Evolutionary conservation across 2,329 filamentous ascomycete species (phyloP), one percentile per base, ranked within the genome.

Genomic region (Colletotrichum salicis): DNA sequence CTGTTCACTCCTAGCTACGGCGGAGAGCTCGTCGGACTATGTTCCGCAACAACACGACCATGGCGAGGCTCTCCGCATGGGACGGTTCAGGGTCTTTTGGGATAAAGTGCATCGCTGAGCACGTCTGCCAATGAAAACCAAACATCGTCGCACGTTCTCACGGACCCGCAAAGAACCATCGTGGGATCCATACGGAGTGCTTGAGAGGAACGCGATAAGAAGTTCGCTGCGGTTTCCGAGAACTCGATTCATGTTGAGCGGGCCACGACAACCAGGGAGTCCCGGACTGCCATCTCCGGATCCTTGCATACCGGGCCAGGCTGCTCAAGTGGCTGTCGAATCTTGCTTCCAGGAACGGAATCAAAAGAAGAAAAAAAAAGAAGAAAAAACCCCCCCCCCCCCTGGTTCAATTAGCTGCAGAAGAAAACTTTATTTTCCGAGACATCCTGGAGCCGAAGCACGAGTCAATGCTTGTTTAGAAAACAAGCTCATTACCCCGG

Each of bases 381-480:
- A n/a, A n/a, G n/a, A n/a, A n/a, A n/a, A n/a, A n/a, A n/a, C n/a
- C n/a, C n/a, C n/a, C n/a, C n/a, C n/a, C n/a, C n/a, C n/a, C 48
- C 13, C 15, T n/a, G 5, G 19, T 5, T 33, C 1, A 13, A 22
- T 8, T 35, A 4, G 57, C 63, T 70, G 67, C 62, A 67, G 27
- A 45, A 48, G 12, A 70, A 61, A 62, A 67, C 57, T 64, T 71
- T 67, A 31, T 62, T 13, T 27, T 57, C 1, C n/a, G 11, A 55
- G 0, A 4, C n/a, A 70, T 37, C 67, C 67, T 27, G 12, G 19
- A 61, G 13, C 2, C 10, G 10, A 31, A 58, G 67, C 67, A 61
- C 63, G 63, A 67, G 63, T 70, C 63, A 67, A 70, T 67, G 67
- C 62, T 66, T 66, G 67, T 67, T 64, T 48, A 29, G 29, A 41